Evolutionary conservation across 1,284 basidiomycete genomes (phyloP).

Genomic region (Coniferiporia weirii): DNA sequence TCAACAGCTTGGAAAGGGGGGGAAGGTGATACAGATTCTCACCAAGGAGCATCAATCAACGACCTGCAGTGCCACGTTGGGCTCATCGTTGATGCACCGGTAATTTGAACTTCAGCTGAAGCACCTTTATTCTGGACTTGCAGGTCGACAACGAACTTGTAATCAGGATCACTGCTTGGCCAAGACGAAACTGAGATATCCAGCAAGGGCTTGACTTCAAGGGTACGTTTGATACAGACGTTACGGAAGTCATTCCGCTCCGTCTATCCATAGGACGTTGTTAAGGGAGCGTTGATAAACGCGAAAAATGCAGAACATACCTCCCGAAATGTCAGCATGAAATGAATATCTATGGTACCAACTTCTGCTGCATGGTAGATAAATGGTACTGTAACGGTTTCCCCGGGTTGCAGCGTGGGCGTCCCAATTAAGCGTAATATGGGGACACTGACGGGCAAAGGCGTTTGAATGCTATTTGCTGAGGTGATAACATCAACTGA

Average conservation of each 20-base stretch:
- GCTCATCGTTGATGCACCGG: constrained; percentile 57
- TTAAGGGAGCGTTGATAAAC: neutral
- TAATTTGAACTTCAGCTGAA: constrained; percentile 40
- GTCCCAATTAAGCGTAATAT: constrained; percentile 32
- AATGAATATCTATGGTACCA: constrained; percentile 47
- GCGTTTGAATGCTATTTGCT: constrained; percentile 49
- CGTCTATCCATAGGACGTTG: constrained; percentile 8
- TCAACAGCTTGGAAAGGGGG: neutral
- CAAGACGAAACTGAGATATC: constrained; percentile 42
- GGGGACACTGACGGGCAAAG: constrained; percentile 43
- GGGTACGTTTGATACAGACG: constrained; percentile 47
- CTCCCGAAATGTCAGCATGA: constrained; percentile 68
- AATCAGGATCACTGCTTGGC: constrained; percentile 44
- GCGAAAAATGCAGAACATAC: constrained; percentile 33
- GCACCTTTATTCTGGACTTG: constrained; percentile 47
- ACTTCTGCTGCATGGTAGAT: constrained; percentile 45
- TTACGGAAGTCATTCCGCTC: constrained; percentile 40
- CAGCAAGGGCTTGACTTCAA: constrained; percentile 54
- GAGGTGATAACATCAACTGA: constrained; percentile 19
- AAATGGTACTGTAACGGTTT: constrained; percentile 43
- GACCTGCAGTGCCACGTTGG: constrained; percentile 52
- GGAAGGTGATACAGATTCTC: neutral
- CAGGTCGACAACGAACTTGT: constrained; percentile 52
- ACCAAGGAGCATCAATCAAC: constrained; percentile 1
- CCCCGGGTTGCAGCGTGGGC: constrained; percentile 40